Evolutionary conservation across 768 basidiomycete genomes (phyloP).

Genomic region (Flagelloscypha sp.): DNA sequence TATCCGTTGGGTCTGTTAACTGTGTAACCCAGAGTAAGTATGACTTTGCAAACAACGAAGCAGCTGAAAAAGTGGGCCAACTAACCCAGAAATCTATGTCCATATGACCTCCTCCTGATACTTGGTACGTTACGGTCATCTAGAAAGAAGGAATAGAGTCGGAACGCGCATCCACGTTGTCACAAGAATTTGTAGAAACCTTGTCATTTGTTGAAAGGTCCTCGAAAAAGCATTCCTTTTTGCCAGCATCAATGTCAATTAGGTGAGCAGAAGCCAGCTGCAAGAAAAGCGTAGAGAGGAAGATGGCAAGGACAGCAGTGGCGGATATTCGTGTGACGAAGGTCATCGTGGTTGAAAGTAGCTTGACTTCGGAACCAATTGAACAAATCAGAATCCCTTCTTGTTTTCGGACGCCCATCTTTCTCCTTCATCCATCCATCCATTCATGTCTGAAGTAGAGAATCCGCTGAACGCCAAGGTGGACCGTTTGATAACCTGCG

Average conservation of each 20-base stretch:
- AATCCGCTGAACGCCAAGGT: no score
- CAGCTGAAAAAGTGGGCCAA: background rate
- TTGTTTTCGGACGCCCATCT: no score
- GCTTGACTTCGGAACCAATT: no score
- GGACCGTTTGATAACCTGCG: no score
- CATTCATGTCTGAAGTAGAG: no score
- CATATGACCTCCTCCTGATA: conserved; percentile 91
- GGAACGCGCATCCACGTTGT: conserved; percentile 1
- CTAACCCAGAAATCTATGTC: conserved; percentile 96
- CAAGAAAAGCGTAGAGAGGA: conserved; percentile 13
- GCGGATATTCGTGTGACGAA: no score
- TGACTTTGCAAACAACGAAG: background rate
- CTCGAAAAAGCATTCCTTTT: conserved; percentile 94
- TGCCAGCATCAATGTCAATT: conserved; percentile 67
- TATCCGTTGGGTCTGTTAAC: conserved; percentile 72
- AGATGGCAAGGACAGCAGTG: background rate
- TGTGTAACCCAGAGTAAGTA: conserved; percentile 23
- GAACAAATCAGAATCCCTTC: no score
- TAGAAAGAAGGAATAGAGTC: conserved; percentile 22
- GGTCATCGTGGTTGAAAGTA: no score
- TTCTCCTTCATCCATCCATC: no score
- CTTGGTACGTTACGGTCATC: conserved; percentile 99
- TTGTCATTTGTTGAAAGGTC: conserved; percentile 89
- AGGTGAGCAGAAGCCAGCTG: conserved; percentile 49
- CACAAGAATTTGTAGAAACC: conserved; percentile 28